Percentiles rank a stretch among this genome's conserved stretches.
These are phyloP conservation scores for Oligophagozyma castellii DNA, from an alignment of 1,139 yeast genomes.

Conservation along the genomic window DNA sequence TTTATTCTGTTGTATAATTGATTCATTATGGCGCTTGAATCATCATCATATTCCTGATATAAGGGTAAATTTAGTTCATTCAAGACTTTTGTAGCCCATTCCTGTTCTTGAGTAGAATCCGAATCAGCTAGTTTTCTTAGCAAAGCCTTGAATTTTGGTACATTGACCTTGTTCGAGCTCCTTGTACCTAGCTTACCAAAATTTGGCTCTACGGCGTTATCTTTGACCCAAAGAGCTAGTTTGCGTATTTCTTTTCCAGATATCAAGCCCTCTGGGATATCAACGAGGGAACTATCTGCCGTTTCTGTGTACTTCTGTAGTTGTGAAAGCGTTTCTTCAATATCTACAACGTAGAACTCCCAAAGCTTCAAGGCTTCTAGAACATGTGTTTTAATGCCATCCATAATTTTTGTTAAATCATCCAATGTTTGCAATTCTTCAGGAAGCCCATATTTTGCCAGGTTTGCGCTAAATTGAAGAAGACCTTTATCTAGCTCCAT, in stretches of 20 bases:
- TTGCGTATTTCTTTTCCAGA: slow-evolving; percentile 26
- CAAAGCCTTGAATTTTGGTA: slow-evolving; percentile 35
- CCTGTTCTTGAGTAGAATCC: slow-evolving; percentile 26
- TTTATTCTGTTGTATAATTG: slow-evolving; percentile 66
- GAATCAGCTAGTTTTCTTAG: slow-evolving; percentile 25
- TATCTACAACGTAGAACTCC: slow-evolving; percentile 76
- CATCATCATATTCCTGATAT: slow-evolving; percentile 67
- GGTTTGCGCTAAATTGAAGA: slow-evolving; percentile 44
- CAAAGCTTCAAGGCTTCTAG: slow-evolving; percentile 56
- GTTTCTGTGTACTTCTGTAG: slow-evolving; percentile 15
- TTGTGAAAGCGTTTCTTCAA: slow-evolving; percentile 24
- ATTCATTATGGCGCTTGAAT: slow-evolving; percentile 44
- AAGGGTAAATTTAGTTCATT: slow-evolving; percentile 67
- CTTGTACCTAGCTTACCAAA: slow-evolving; percentile 35
- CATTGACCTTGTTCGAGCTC: slow-evolving; percentile 41
- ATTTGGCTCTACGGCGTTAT: slow-evolving; percentile 28
- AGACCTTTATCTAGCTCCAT: slow-evolving; percentile 66
- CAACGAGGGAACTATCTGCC: slow-evolving; percentile 12
- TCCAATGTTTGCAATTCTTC: slow-evolving; percentile 32
- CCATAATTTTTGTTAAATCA: slow-evolving; percentile 49
- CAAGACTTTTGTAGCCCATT: slow-evolving; percentile 30
- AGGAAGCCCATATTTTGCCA: slow-evolving; percentile 48
- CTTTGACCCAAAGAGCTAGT: slow-evolving; percentile 40
- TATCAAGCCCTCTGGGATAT: slow-evolving; percentile 30
- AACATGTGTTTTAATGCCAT: slow-evolving; percentile 56